These are phyloP conservation scores for Tinospora cordifolia DNA, from an alignment of 164 flowering plant species.

Conservation along the genomic window DNA sequence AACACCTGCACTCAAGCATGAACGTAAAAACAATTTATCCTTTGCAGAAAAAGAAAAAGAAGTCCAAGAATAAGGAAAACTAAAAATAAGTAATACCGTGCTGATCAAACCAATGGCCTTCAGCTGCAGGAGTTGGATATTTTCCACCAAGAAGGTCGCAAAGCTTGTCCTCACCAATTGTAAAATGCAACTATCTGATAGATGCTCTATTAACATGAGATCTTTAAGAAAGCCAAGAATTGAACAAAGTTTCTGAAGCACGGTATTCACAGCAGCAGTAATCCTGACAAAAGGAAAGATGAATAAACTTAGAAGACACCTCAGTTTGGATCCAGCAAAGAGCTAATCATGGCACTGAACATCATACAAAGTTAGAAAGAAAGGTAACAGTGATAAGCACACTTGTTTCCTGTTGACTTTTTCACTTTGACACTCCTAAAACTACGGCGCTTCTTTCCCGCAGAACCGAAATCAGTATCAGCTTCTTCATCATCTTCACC, in stretches of 20 bases:
- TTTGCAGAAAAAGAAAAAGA: neutral
- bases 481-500: conserved; percentile 72
- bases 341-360: conserved; percentile 12
- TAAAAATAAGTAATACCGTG: conserved; percentile 46
- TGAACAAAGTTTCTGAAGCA: conserved; percentile 83
- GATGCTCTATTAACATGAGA: conserved; percentile 63
- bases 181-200: conserved; percentile 85
- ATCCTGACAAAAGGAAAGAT: conserved; percentile 40
- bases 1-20: conserved; percentile 52
- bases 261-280: conserved; percentile 51
- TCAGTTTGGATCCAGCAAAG: conserved; percentile 10
- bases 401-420: conserved; percentile 70
- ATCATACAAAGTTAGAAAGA: conserved; percentile 19
- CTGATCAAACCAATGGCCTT: conserved; percentile 74
- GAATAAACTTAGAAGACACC: conserved; percentile 16
- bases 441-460: conserved; percentile 58
- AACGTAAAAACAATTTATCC: conserved; percentile 3
- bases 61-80: neutral
- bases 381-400: conserved; percentile 25
- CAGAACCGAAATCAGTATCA: conserved; percentile 57
- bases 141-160: conserved; percentile 79
- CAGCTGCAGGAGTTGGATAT: conserved; percentile 84
- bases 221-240: conserved; percentile 76
- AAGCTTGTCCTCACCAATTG: conserved; percentile 80
- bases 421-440: conserved; percentile 47